A percentile compares a stretch with the other conserved stretches of the same genome.
Conservation (phyloP, 352 stramenopile genomes). For the Globisporangium recalcitrans region DNA sequence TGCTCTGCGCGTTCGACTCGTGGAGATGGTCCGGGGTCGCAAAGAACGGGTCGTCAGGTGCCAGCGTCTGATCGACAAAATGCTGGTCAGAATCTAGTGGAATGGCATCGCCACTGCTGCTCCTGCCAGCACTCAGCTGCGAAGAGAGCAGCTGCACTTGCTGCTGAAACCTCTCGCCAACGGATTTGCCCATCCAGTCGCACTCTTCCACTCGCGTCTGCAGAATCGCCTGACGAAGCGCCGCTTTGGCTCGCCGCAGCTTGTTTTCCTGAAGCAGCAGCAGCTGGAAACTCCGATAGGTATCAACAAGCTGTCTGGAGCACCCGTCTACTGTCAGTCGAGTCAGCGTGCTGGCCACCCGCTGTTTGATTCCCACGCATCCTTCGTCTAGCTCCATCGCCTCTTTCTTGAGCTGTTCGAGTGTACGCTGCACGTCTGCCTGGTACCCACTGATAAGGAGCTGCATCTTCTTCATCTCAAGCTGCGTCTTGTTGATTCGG, state of each 20-base stretch:
- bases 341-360: background rate
- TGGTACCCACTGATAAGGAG: constrained; percentile 21
- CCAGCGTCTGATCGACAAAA: constrained; percentile 1
- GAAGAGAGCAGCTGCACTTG: constrained; percentile 7
- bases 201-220: constrained; percentile 14
- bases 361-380: background rate
- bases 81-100: background rate
- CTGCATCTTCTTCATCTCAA: constrained; percentile 26
- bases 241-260: constrained; percentile 3
- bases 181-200: constrained; percentile 18
- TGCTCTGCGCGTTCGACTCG: constrained; percentile 5
- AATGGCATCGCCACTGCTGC: background rate
- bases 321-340: background rate
- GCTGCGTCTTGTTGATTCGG: constrained; percentile 24
- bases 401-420: background rate
- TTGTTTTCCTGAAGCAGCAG: constrained; percentile 7
- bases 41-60: constrained; percentile 13
- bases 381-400: constrained; percentile 6
- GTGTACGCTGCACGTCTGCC: constrained; percentile 2
- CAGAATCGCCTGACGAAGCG: constrained; percentile 4
- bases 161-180: constrained; percentile 14
- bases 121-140: background rate
- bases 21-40: constrained; percentile 6
- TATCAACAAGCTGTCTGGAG: background rate
- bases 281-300: constrained; percentile 5